Conservation (phyloP, 2,329 filamentous ascomycete genomes). For the Ceratocystis destructans region DNA sequence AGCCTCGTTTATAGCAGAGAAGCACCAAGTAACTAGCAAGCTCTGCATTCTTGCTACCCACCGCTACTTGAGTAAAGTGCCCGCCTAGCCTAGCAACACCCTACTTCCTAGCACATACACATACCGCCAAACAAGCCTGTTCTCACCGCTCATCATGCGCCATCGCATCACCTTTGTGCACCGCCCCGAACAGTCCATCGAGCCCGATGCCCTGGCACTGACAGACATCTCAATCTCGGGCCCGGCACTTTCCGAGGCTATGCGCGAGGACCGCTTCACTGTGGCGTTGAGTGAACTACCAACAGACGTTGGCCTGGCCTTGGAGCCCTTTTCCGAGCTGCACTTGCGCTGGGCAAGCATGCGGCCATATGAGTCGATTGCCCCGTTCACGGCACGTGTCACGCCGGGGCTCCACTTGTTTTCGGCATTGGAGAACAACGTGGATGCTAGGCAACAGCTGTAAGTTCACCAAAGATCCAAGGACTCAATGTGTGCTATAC, state of each 20-base stretch:
- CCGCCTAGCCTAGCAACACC: neutral
- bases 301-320: constrained; percentile 49
- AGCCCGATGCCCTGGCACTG: constrained; percentile 49
- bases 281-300: constrained; percentile 62
- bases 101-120: neutral
- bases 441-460: neutral
- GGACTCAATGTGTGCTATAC: neutral
- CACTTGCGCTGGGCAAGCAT: constrained; percentile 67
- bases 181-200: constrained; percentile 47
- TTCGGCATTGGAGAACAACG: constrained; percentile 36
- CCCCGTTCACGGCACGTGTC: constrained; percentile 60
- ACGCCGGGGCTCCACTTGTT: constrained; percentile 73
- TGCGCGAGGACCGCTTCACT: constrained; percentile 68
- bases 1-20: neutral
- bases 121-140: neutral
- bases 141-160: constrained; percentile 41
- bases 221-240: constrained; percentile 41
- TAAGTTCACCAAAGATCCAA: neutral
- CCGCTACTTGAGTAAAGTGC: neutral
- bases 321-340: constrained; percentile 50
- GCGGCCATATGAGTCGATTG: constrained; percentile 40
- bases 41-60: no score
- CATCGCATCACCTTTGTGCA: constrained; percentile 70
- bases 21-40: neutral
- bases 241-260: constrained; percentile 42